These are phyloP conservation scores for Thraustochytrium sp. DNA, from an alignment of 352 stramenopile genomes.

Conservation along the genomic window DNA sequence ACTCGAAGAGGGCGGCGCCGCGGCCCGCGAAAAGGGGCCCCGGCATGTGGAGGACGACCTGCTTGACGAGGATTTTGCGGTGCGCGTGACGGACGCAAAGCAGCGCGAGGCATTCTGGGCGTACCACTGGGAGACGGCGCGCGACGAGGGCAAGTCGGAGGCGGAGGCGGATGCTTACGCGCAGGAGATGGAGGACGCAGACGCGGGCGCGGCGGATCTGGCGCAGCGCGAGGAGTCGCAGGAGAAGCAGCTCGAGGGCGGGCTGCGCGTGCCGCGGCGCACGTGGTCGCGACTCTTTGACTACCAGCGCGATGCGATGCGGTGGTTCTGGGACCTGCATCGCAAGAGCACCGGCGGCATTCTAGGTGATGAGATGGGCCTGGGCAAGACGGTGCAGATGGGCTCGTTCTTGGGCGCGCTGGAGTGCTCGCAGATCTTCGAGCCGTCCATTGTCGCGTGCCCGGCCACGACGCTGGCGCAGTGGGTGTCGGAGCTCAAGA, in stretches of 20 bases:
- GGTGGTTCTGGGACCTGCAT: conserved; percentile 94
- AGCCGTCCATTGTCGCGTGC: conserved; percentile 73
- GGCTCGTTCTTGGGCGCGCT: conserved; percentile 57
- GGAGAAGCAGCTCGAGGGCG: neutral
- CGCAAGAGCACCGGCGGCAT: conserved; percentile 92
- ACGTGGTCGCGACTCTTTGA: conserved; percentile 64
- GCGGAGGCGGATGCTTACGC: neutral
- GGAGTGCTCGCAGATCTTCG: neutral
- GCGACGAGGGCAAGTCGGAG: conserved; percentile 8
- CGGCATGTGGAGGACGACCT: neutral
- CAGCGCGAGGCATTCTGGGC: neutral
- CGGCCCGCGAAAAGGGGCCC: neutral
- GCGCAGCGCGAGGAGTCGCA: neutral
- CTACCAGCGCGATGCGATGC: conserved; percentile 87
- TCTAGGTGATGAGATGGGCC: conserved; percentile 87
- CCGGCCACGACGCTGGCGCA: conserved; percentile 91
- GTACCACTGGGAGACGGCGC: neutral
- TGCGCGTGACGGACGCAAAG: neutral
- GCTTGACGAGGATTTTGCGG: conserved; percentile 1
- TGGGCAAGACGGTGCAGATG: conserved; percentile 94
- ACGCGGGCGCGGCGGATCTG: neutral
- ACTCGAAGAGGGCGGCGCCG: neutral
- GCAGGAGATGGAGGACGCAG: conserved; percentile 11
- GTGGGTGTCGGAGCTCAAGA: conserved; percentile 88
- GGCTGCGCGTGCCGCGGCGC: conserved; percentile 12